Evolutionary conservation across 192 early-diverging fungal species (phyloP).

Genomic region (Dissophora ornata): DNA sequence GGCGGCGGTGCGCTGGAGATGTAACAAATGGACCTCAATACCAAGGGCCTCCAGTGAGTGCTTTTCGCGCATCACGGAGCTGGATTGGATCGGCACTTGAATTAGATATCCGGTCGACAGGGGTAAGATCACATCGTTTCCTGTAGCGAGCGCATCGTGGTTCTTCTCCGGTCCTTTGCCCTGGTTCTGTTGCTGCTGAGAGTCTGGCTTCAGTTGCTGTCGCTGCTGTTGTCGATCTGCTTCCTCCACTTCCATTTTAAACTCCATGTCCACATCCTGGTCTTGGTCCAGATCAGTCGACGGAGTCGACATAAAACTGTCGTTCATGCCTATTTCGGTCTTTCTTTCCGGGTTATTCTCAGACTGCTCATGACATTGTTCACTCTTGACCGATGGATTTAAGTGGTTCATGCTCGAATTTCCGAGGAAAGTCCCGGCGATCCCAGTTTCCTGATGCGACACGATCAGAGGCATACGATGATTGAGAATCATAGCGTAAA

Average conservation of each 20-base stretch:
- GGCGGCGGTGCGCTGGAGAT: conserved; percentile 25
- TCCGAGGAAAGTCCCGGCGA: neutral
- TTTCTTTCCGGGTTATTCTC: neutral
- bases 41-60: conserved; percentile 55
- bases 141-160: neutral
- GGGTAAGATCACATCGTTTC: conserved; percentile 56
- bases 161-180: too few relatives aligned
- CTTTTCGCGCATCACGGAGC: conserved; percentile 57
- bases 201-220: neutral
- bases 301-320: conserved; percentile 1
- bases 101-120: conserved; percentile 63
- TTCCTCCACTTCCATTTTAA: neutral
- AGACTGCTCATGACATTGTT: neutral
- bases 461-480: conserved; percentile 62
- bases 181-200: neutral
- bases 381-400: neutral
- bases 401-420: neutral
- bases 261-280: conserved; percentile 34
- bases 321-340: conserved; percentile 5
- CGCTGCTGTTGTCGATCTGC: neutral
- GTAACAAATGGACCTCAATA: conserved; percentile 56
- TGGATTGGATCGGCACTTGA: conserved; percentile 54
- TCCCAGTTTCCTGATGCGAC: conserved; percentile 29
- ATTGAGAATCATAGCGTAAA: conserved; percentile 60
- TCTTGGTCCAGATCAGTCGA: conserved; percentile 8